Evolutionary conservation across 345 rosid species (phyloP).

Genomic region (Pistacia integerrima): DNA sequence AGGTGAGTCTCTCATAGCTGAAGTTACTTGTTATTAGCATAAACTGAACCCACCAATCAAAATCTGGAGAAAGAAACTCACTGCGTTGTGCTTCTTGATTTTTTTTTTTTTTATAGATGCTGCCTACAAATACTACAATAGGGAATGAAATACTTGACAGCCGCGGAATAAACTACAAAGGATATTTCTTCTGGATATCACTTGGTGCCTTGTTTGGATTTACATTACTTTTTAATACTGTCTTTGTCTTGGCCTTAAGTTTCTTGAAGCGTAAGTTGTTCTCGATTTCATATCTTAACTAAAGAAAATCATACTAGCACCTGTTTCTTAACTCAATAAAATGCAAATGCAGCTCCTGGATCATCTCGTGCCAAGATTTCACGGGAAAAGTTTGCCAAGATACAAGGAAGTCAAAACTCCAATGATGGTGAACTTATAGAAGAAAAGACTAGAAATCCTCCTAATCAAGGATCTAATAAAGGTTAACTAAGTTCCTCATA

Average conservation of each 20-base stretch:
- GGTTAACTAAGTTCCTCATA: slow-evolving; percentile 24
- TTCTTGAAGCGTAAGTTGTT: slow-evolving; percentile 62
- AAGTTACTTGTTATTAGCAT: background rate
- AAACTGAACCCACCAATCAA: background rate
- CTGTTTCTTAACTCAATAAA: background rate
- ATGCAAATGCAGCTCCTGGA: slow-evolving; percentile 60
- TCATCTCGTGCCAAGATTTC: slow-evolving; percentile 70
- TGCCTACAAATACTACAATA: slow-evolving; percentile 44
- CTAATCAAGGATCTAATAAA: slow-evolving; percentile 13
- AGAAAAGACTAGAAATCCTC: slow-evolving; percentile 7
- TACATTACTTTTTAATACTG: slow-evolving; percentile 58
- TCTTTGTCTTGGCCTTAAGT: slow-evolving; percentile 64
- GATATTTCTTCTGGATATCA: slow-evolving; percentile 64
- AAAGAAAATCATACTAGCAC: background rate
- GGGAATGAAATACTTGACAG: slow-evolving; percentile 54
- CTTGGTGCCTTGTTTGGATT: slow-evolving; percentile 60
- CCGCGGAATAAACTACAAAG: slow-evolving; percentile 61
- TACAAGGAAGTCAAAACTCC: slow-evolving; percentile 45
- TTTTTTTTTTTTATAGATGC: slow-evolving; percentile 28
- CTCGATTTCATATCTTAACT: background rate
- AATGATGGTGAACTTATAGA: slow-evolving; percentile 1
- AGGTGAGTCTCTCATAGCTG: slow-evolving; percentile 35
- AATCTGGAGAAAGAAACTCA: background rate
- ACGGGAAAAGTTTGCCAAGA: slow-evolving; percentile 49
- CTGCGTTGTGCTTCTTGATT: background rate